Percentiles rank a stretch among this genome's conserved stretches.
Evolutionary conservation across 2,329 filamentous ascomycete genomes (phyloP).

Genomic region (Apiospora koreana): DNA sequence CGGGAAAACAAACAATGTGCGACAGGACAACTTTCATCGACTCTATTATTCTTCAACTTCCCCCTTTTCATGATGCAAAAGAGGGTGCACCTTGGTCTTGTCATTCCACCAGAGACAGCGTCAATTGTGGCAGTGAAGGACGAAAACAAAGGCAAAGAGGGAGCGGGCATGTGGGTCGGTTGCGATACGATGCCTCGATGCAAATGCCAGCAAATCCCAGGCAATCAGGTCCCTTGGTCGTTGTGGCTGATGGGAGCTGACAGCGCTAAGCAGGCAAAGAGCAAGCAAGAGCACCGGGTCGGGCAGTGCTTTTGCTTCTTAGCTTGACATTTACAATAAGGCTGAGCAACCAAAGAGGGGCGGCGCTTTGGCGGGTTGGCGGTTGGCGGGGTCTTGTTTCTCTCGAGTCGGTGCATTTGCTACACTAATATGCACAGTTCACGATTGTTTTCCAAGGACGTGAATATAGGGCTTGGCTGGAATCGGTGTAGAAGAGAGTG

Average conservation of each 20-base stretch:
- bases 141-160: not conserved
- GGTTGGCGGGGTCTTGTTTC: not conserved
- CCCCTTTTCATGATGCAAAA: not conserved
- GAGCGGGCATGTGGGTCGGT: not conserved
- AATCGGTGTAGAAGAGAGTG: not conserved
- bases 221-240: slow-evolving; percentile 16
- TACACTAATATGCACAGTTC: not conserved
- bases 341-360: not conserved
- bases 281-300: slow-evolving; percentile 6
- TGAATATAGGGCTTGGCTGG: not conserved
- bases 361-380: not conserved
- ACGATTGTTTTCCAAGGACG: not conserved
- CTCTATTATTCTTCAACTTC: not conserved
- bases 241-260: slow-evolving; percentile 27
- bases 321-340: not conserved
- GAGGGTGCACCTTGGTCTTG: not conserved
- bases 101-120: not conserved
- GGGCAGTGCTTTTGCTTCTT: not conserved
- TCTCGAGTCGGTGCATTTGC: not conserved
- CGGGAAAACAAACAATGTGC: not conserved
- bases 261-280: slow-evolving; percentile 19
- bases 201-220: not conserved
- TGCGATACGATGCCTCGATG: not conserved
- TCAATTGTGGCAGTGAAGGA: slow-evolving; percentile 4
- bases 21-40: not conserved